Percentiles rank a stretch among this genome's conserved stretches.
Conservation (phyloP, 192 early-diverging fungal species). For the Backusella australiensis region DNA sequence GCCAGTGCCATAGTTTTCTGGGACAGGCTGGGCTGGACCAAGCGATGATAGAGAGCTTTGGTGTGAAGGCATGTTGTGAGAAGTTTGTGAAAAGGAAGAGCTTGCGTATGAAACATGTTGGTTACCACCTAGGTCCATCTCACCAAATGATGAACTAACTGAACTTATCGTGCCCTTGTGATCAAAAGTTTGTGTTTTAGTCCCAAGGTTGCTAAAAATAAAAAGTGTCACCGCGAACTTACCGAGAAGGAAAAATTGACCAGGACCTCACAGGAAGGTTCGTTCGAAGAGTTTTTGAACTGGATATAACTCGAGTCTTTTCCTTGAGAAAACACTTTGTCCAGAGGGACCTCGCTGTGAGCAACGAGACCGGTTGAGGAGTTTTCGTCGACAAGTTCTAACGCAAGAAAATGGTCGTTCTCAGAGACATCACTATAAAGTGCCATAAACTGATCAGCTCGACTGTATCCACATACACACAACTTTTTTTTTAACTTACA, state of each 20-base stretch:
- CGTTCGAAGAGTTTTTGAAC: background rate
- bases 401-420: conserved; percentile 10
- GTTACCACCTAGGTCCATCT: background rate
- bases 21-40: conserved; percentile 24
- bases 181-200: background rate
- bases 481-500: conserved; percentile 13
- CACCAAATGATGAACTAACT: conserved; percentile 1
- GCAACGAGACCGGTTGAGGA: conserved; percentile 19
- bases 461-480: background rate
- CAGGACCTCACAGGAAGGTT: background rate
- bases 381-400: conserved; percentile 35
- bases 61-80: background rate
- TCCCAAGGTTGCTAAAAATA: background rate
- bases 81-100: background rate
- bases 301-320: background rate
- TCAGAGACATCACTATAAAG: conserved; percentile 22
- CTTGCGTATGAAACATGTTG: conserved; percentile 5
- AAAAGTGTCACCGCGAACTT: background rate
- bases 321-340: conserved; percentile 6
- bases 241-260: conserved; percentile 9
- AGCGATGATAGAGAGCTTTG: conserved; percentile 15
- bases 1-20: conserved; percentile 28
- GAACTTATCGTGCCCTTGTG: conserved; percentile 1
- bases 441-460: background rate
- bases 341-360: conserved; percentile 6